Evolutionary conservation across 2,329 filamentous ascomycete species (phyloP).

Genomic region (Nakataea oryzae): DNA sequence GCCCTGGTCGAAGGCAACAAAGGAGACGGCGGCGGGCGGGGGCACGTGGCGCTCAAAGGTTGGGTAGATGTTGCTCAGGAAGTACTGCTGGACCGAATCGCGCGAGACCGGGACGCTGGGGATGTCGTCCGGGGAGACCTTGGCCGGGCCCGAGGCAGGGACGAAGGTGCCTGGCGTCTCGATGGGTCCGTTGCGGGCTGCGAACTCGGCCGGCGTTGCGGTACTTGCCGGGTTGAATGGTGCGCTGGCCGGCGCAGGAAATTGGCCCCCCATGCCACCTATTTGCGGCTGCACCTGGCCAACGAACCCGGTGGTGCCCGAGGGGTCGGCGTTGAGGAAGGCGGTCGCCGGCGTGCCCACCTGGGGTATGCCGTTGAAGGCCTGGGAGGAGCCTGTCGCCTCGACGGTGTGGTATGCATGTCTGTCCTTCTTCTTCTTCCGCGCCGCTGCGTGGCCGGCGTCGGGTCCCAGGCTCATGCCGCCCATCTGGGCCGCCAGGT

Average conservation of each 20-base stretch:
- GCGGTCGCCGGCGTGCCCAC: constrained; percentile 41
- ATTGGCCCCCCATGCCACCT: constrained; percentile 36
- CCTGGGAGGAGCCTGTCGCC: constrained; percentile 54
- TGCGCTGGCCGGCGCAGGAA: constrained; percentile 46
- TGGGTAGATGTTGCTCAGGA: constrained; percentile 78
- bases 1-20: constrained; percentile 90
- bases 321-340: constrained; percentile 47
- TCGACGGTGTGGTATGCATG: constrained; percentile 88
- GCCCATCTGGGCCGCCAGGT: constrained; percentile 64
- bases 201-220: constrained; percentile 33
- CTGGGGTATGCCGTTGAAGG: constrained; percentile 59
- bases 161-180: constrained; percentile 26
- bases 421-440: constrained; percentile 85
- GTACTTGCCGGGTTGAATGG: constrained; percentile 35
- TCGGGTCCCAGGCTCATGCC: constrained; percentile 57
- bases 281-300: constrained; percentile 29
- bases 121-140: constrained; percentile 84
- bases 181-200: constrained; percentile 24
- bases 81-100: constrained; percentile 74
- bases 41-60: constrained; percentile 93
- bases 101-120: constrained; percentile 82
- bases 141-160: constrained; percentile 55
- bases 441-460: constrained; percentile 32
- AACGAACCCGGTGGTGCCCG: constrained; percentile 31
- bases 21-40: constrained; percentile 78